Evolutionary conservation across 2,329 filamentous ascomycete genomes (phyloP).

Genomic region (Scedosporium minutisporum): DNA sequence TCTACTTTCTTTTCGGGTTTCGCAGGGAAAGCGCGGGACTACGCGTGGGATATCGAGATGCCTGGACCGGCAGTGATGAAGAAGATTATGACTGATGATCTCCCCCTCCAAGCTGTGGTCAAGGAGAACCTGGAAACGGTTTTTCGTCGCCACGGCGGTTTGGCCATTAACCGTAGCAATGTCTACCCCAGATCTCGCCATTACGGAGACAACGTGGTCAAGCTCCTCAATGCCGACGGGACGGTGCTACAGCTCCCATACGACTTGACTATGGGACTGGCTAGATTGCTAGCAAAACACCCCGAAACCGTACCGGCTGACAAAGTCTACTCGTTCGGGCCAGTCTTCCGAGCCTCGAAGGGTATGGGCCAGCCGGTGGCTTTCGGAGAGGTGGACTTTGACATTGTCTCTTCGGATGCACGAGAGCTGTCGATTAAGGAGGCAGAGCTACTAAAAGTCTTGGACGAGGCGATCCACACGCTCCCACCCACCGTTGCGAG

Average conservation of each 20-base stretch:
- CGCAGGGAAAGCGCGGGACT: constrained; percentile 71
- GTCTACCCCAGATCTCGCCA: constrained; percentile 76
- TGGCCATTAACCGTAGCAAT: constrained; percentile 65
- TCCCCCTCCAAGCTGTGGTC: constrained; percentile 63
- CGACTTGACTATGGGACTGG: constrained; percentile 83
- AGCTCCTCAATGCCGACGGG: constrained; percentile 71
- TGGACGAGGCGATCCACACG: constrained; percentile 78
- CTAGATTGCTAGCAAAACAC: constrained; percentile 69
- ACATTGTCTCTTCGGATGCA: constrained; percentile 78
- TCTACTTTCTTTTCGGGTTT: constrained; percentile 72
- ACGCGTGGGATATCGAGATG: constrained; percentile 63
- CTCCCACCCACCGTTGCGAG: constrained; percentile 65
- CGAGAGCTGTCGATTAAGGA: constrained; percentile 81
- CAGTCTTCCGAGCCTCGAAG: constrained; percentile 71
- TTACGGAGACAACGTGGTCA: constrained; percentile 66
- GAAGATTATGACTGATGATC: constrained; percentile 44
- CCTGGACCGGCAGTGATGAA: constrained; percentile 14
- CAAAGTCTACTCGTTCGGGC: constrained; percentile 79
- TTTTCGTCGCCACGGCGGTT: constrained; percentile 81
- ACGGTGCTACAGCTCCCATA: constrained; percentile 91
- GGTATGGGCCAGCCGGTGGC: constrained; percentile 73
- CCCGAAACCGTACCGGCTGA: constrained; percentile 51
- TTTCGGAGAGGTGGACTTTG: constrained; percentile 88
- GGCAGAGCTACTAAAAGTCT: constrained; percentile 84
- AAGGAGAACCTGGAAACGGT: constrained; percentile 67